A percentile compares a stretch with the other conserved stretches of the same genome.
Conservation (phyloP, 2,329 filamentous ascomycete species). For the Elsinoe perseae region DNA sequence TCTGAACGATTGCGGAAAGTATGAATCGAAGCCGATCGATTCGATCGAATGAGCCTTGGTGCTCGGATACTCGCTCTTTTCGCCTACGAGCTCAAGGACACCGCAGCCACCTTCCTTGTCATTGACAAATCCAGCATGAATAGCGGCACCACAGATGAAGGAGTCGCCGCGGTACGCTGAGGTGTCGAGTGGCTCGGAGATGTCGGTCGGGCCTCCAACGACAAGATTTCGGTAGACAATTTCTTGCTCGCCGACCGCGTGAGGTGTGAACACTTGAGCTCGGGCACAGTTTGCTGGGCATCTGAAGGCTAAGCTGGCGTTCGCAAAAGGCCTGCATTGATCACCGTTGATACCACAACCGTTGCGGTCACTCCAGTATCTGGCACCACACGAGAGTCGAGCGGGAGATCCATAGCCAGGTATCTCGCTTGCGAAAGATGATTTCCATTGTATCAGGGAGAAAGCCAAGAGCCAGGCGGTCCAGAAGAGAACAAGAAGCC, state of each 20-base stretch:
- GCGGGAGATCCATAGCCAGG: constrained; percentile 59
- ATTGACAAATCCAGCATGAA: constrained; percentile 72
- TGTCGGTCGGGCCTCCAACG: constrained; percentile 44
- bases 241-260: constrained; percentile 64
- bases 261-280: constrained; percentile 59
- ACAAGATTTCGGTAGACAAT: constrained; percentile 49
- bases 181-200: constrained; percentile 33
- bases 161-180: constrained; percentile 80
- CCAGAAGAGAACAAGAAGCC: constrained; percentile 53
- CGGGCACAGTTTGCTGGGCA: constrained; percentile 66
- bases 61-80: constrained; percentile 54
- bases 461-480: constrained; percentile 63
- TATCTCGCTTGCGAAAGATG: constrained; percentile 53
- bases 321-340: constrained; percentile 66
- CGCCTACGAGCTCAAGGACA: constrained; percentile 66
- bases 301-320: constrained; percentile 61
- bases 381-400: constrained; percentile 57
- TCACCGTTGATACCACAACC: constrained; percentile 67
- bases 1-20: constrained; percentile 79
- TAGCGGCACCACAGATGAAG: constrained; percentile 75
- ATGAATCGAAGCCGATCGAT: constrained; percentile 73
- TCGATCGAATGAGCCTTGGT: constrained; percentile 65
- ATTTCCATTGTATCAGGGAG: constrained; percentile 58
- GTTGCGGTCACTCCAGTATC: constrained; percentile 65
- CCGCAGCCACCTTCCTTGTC: constrained; percentile 71